Conservation (phyloP, 345 rosid species). For the Ceriops tagal region DNA sequence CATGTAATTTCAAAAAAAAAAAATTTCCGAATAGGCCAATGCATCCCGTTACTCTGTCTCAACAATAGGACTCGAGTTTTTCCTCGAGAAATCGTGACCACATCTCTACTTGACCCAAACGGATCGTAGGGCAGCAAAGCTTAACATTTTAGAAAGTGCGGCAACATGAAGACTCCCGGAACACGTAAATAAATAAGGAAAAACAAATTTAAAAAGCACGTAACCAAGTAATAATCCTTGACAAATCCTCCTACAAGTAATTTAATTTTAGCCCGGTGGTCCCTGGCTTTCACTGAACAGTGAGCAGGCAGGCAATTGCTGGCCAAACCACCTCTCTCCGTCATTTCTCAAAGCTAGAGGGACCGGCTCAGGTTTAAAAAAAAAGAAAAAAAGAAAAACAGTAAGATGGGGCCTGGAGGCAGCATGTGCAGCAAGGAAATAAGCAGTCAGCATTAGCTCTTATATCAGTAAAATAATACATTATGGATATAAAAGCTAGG, state of each 20-base stretch:
- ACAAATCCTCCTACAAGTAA: too few species aligned
- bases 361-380: not conserved
- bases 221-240: too few species aligned
- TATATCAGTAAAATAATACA: too few species aligned
- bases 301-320: not conserved
- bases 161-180: too few species aligned
- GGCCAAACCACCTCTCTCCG: not conserved
- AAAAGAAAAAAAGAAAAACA: not conserved
- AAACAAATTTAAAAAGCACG: too few species aligned
- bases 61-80: not conserved
- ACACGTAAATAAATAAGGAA: not conserved
- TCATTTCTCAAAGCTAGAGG: not conserved
- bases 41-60: too few species aligned
- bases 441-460: too few species aligned
- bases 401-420: not conserved
- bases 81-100: not conserved
- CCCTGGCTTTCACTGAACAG: not conserved
- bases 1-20: too few species aligned
- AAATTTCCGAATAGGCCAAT: too few species aligned
- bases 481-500: too few species aligned
- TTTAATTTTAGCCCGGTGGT: not conserved
- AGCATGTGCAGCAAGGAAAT: too few species aligned
- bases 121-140: not conserved
- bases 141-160: too few species aligned
- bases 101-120: not conserved